Base-by-base conservation (phyloP, 2,329 filamentous ascomycete genomes). In the Beauveria sp. region DNA sequence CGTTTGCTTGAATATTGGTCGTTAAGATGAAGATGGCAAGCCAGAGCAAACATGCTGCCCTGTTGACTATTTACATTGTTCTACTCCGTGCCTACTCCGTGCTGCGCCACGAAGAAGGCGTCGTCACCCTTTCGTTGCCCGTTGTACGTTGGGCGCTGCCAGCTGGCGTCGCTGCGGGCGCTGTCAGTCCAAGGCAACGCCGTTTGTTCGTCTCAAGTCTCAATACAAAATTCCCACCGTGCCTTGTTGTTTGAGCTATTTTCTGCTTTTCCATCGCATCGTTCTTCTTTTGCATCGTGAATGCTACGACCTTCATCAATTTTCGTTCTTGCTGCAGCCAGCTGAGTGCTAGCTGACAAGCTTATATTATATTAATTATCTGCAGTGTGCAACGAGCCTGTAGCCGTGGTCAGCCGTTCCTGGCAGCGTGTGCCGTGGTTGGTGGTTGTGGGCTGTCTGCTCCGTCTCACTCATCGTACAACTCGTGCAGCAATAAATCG, bases 291-390 rank as follows among this genome's bases (percentile, higher is more conserved):
- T 31, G 22, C 24, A 16, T 50, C 22, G 48, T 50, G 48, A 31
- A 26, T 31, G 24, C 24, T 38, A 38, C 34, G 6, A 38, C 12
- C 34, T 38, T 38, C 16, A 14, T 14, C 34, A 38, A 38, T 14
- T 38, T 38, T 16, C 12, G 12, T 38, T 38, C 5, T 38, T 24
- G 7, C 24, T 50, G 45, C 55, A 58, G 55, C 28, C 18, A 58
- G 55, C 55, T 58, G 55, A 58, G 55, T 24, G 16, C 26, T 49
- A 58, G 55, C 55, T 50, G 55, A 48, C 12, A 45, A 34, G 26
- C 54, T 48, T 57, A 46, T 46, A 53, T 38, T 57, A 46, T 46
- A 53, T 57, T 48, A 48, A 48, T 38, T 57, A 48, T n/a, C 42
- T 52, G 50, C 50, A 40, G n/a, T 20, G 50, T 22, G 12, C 24